Conservation (phyloP, 805 yeast genomes). For the Wickerhamomyces canadensis region DNA sequence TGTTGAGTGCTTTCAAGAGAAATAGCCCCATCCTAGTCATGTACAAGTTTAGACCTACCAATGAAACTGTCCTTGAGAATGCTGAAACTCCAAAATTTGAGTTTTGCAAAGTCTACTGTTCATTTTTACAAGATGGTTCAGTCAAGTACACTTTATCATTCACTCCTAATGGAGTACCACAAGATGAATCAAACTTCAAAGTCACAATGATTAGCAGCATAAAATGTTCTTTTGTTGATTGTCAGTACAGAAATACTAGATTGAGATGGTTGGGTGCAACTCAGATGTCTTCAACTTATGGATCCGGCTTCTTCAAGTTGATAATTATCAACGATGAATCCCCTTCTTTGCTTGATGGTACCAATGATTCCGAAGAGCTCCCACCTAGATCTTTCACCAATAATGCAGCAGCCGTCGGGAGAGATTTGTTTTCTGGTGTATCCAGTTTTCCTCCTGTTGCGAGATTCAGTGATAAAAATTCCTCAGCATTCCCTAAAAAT, state of each 20-base stretch:
- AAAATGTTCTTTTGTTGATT: conserved; percentile 28
- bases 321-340: conserved; percentile 28
- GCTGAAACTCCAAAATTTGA: conserved; percentile 21
- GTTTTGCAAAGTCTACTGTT: conserved; percentile 28
- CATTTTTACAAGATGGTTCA: conserved; percentile 18
- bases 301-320: conserved; percentile 29
- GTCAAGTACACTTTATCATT: conserved; percentile 28
- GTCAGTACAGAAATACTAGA: conserved; percentile 24
- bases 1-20: conserved; percentile 26
- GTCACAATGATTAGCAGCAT: conserved; percentile 27
- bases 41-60: conserved; percentile 20
- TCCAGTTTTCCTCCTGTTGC: conserved; percentile 20
- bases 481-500: conserved; percentile 11
- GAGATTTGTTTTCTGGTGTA: conserved; percentile 4
- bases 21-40: conserved; percentile 26
- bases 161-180: conserved; percentile 15
- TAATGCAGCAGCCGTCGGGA: background rate
- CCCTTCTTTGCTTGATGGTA: conserved; percentile 25
- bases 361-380: conserved; percentile 4
- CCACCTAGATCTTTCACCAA: conserved; percentile 1
- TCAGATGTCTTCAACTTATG: conserved; percentile 29
- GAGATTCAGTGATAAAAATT: conserved; percentile 14
- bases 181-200: conserved; percentile 15
- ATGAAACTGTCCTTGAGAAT: conserved; percentile 1
- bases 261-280: conserved; percentile 37